A percentile compares a stretch with the other conserved stretches of the same genome.
Evolutionary conservation across 1,284 basidiomycete species (phyloP).

Genomic region (Apiotrichum gracile): DNA sequence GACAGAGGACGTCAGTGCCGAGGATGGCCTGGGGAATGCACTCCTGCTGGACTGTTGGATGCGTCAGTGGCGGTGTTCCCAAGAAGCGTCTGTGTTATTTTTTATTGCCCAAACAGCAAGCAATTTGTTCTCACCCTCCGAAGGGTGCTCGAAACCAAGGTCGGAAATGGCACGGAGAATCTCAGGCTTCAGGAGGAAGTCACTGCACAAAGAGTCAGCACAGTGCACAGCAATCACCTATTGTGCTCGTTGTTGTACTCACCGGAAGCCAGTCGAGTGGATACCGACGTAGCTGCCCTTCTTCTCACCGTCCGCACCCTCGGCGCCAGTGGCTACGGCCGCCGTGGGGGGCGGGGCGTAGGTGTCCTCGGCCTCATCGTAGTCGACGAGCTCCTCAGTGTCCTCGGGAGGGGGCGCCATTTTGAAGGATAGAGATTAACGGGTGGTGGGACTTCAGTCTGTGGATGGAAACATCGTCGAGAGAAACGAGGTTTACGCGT

Average conservation of each 20-base stretch:
- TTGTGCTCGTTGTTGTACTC: too few relatives aligned
- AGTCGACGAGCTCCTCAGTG: constrained; percentile 59
- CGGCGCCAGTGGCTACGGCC: constrained; percentile 54
- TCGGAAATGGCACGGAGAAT: constrained; percentile 96
- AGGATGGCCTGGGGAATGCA: constrained; percentile 99
- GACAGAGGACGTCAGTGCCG: constrained; percentile 98
- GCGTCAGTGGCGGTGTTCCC: too few relatives aligned
- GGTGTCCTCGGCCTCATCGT: constrained; percentile 87
- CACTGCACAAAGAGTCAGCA: constrained; percentile 52
- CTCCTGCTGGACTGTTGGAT: constrained; percentile 86
- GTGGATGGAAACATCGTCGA: background rate
- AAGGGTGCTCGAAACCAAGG: constrained; percentile 98
- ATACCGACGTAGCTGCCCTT: constrained; percentile 97
- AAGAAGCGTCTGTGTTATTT: too few relatives aligned
- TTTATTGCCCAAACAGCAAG: background rate
- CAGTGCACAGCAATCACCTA: too few relatives aligned
- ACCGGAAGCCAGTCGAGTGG: constrained; percentile 94
- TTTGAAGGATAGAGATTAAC: background rate
- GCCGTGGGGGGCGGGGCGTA: constrained; percentile 56
- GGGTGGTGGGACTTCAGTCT: background rate
- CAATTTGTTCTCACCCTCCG: constrained; percentile 67
- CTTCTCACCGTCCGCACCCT: constrained; percentile 66
- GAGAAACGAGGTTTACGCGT: background rate
- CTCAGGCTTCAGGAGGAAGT: constrained; percentile 96
- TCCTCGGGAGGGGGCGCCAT: constrained; percentile 36